Evolutionary conservation across 2,329 filamentous ascomycete species (phyloP), one percentile per base, ranked within the genome.

Genomic region (Penicillium olsonii): DNA sequence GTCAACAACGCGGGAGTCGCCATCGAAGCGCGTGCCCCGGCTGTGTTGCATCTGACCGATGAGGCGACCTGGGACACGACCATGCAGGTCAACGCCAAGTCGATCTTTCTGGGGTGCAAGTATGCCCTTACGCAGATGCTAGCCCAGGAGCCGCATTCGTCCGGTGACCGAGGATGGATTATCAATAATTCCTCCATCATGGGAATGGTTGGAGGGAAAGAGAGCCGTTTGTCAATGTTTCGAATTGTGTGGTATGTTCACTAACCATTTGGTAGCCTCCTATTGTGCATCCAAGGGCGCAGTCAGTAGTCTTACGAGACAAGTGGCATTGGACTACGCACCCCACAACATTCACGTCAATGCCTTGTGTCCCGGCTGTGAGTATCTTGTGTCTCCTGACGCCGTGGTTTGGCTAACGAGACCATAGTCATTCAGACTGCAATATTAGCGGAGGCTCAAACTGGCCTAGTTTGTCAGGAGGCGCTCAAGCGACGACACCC

Each of bases 1-100:
- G 73, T 76, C 37, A 78, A 78, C 46, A 78, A 78, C 54, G 77
- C 81, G 0, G 81, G 81, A 0, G 73, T 83, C 1, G 69, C 66
- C 0, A 37, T 72, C 4, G 77, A 75, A 50, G 61, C 65, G 5
- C 62, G 47, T 2, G 51, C 44, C 1, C 64, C 67, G 0, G 55
- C 56, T 2, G 67, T 69, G 0, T 65, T 83, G 5, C 81, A 82
- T 65, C 59, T 77, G 43, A 73, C 73, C 3, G 54, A 67, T 0
- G 76, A 80, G 31, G 63, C 68, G 0, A 68, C 66, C 0, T 84
- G 75, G 68, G 76, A 83, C 35, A 59, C 41, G 9, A 63, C 62
- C 1, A 63, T 69, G 55, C 59, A 57, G 0, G 59, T 76, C 17
- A 77, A 77, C 44, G 53, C 55, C 6, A 68, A 69, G 31, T 73